These are phyloP conservation scores for Fusarium dimerum DNA, from an alignment of 2,329 filamentous ascomycete species.

Conservation along the genomic window DNA sequence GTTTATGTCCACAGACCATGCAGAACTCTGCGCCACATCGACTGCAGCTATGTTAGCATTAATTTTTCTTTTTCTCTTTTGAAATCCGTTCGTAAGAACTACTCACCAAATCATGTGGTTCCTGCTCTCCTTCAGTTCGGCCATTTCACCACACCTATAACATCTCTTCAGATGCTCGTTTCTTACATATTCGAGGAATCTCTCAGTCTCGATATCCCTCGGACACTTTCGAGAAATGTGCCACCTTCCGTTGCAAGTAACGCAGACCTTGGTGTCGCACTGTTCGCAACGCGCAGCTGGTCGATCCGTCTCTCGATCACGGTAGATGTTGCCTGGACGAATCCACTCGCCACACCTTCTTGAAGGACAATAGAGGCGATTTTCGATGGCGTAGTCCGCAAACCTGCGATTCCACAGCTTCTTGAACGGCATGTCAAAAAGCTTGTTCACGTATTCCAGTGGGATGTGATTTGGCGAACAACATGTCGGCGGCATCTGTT, in stretches of 20 bases:
- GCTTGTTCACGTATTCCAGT: constrained; percentile 70
- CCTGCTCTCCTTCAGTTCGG: constrained; percentile 80
- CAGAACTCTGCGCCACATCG: constrained; percentile 84
- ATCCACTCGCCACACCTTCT: constrained; percentile 79
- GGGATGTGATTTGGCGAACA: constrained; percentile 75
- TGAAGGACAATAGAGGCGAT: constrained; percentile 76
- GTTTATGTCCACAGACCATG: constrained; percentile 79
- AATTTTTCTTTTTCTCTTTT: neutral
- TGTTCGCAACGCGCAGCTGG: constrained; percentile 69
- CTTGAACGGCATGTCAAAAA: constrained; percentile 77
- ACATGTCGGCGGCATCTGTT: constrained; percentile 83
- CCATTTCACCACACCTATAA: constrained; percentile 70
- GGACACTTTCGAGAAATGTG: constrained; percentile 72
- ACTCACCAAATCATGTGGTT: constrained; percentile 86
- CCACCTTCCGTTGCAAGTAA: constrained; percentile 71
- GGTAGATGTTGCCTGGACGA: constrained; percentile 67
- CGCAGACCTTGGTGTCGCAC: constrained; percentile 76
- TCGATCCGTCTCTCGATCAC: constrained; percentile 55
- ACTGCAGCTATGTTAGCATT: constrained; percentile 39
- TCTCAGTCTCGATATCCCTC: constrained; percentile 65
- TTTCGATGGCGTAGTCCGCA: constrained; percentile 71
- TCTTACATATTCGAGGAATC: constrained; percentile 64
- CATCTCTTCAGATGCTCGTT: constrained; percentile 75
- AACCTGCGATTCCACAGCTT: constrained; percentile 79
- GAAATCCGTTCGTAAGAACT: neutral